Evolutionary conservation across 2,329 filamentous ascomycete genomes (phyloP).

Genomic region (Colletotrichum australisinense): DNA sequence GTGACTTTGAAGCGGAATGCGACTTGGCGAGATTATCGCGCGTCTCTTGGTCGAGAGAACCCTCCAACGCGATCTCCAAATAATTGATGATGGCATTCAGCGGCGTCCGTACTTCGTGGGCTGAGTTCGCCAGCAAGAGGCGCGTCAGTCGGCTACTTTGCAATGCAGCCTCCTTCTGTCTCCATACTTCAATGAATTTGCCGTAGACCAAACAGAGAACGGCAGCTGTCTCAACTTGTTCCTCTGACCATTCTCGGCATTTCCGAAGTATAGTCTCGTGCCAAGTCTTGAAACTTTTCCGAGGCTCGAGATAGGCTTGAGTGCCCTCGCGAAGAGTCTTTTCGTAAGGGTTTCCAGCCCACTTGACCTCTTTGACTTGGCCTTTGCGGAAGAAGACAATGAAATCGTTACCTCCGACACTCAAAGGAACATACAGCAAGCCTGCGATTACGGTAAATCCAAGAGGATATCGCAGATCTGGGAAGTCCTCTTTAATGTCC

Average conservation of each 20-base stretch:
- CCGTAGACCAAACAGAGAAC: conserved; percentile 90
- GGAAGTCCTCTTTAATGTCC: conserved; percentile 81
- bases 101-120: conserved; percentile 91
- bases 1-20: conserved; percentile 89
- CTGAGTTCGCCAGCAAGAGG: conserved; percentile 85
- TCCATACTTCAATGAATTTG: conserved; percentile 92
- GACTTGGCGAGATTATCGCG: conserved; percentile 86
- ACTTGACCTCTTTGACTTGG: conserved; percentile 81
- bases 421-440: conserved; percentile 84
- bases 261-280: conserved; percentile 84
- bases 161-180: conserved; percentile 86
- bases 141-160: conserved; percentile 85
- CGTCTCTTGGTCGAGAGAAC: conserved; percentile 81
- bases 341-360: conserved; percentile 89
- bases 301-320: conserved; percentile 79
- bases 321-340: conserved; percentile 80
- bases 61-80: conserved; percentile 89
- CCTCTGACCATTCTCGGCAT: conserved; percentile 88
- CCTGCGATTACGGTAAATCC: conserved; percentile 85
- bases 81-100: conserved; percentile 96
- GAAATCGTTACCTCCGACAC: conserved; percentile 81
- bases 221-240: conserved; percentile 89
- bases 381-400: conserved; percentile 91
- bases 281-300: conserved; percentile 85
- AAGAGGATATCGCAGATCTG: conserved; percentile 81